Evolutionary conservation across 331 rosid genomes (phyloP).

Genomic region (Spiraea crenata): DNA sequence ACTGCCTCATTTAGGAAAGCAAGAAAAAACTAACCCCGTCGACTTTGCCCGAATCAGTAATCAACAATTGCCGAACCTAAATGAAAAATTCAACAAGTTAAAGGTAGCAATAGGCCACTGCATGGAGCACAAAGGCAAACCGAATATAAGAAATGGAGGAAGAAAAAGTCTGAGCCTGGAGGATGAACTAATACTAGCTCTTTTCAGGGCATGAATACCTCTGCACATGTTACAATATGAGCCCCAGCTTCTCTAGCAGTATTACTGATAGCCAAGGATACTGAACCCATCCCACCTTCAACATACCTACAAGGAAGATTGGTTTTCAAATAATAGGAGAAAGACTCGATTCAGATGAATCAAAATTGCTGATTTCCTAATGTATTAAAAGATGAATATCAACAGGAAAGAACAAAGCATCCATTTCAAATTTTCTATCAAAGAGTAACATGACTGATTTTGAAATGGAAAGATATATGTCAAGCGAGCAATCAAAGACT

Average conservation of each 20-base stretch:
- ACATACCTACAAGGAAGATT: constrained; percentile 31
- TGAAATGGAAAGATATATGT: neutral
- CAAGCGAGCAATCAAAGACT: constrained; percentile 36
- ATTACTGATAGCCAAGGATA: constrained; percentile 41
- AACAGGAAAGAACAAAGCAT: neutral
- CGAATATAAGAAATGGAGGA: neutral
- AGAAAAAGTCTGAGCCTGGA: constrained; percentile 3
- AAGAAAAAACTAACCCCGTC: constrained; percentile 42
- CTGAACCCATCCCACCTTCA: constrained; percentile 60
- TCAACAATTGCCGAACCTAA: constrained; percentile 39
- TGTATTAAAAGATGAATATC: neutral
- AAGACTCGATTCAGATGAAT: neutral
- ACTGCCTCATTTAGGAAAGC: constrained; percentile 16
- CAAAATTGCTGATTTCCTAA: neutral
- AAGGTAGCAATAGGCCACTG: neutral
- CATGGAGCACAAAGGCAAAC: neutral
- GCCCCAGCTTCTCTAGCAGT: constrained; percentile 49
- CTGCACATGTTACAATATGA: constrained; percentile 37
- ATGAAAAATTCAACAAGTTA: neutral
- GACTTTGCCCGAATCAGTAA: constrained; percentile 39
- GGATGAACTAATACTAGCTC: too few relatives aligned
- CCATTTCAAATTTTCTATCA: neutral
- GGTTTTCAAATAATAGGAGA: neutral
- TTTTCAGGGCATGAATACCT: constrained; percentile 27
- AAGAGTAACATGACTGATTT: constrained; percentile 15